These are phyloP conservation scores for Aspergillus cejpii DNA, from an alignment of 2,329 filamentous ascomycete genomes.

Conservation along the genomic window DNA sequence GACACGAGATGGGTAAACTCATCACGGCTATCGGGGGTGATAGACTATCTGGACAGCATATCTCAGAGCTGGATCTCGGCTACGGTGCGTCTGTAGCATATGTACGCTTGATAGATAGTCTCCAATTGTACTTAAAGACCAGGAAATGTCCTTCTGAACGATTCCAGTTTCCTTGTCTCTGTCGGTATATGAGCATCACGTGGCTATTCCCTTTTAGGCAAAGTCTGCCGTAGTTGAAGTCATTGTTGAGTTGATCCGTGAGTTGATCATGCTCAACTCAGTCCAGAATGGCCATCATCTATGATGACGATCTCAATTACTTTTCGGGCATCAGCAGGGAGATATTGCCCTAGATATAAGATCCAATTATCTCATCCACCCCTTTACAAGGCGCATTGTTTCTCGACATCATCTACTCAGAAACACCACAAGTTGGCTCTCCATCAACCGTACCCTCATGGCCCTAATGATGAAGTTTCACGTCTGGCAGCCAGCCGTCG, in stretches of 20 bases:
- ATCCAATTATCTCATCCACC: background rate
- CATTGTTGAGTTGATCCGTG: background rate
- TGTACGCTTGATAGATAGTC: conserved; percentile 18
- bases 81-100: conserved; percentile 1
- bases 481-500: conserved; percentile 70
- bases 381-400: conserved; percentile 10
- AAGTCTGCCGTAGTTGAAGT: background rate
- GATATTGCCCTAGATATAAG: conserved; percentile 4
- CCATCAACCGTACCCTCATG: conserved; percentile 44
- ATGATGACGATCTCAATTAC: conserved; percentile 19
- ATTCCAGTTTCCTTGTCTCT: background rate
- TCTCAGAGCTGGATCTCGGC: background rate
- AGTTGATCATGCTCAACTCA: background rate
- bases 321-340: conserved; percentile 10
- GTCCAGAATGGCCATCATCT: conserved; percentile 17
- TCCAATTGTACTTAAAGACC: conserved; percentile 6
- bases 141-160: background rate
- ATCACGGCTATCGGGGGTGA: background rate
- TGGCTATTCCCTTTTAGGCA: background rate
- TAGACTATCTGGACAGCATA: background rate
- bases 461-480: conserved; percentile 69
- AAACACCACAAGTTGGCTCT: conserved; percentile 32
- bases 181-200: background rate
- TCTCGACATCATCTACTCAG: conserved; percentile 16
- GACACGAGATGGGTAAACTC: background rate